Conservation (phyloP, 2,329 filamentous ascomycete species). For the Epichloe brachyelytri region DNA sequence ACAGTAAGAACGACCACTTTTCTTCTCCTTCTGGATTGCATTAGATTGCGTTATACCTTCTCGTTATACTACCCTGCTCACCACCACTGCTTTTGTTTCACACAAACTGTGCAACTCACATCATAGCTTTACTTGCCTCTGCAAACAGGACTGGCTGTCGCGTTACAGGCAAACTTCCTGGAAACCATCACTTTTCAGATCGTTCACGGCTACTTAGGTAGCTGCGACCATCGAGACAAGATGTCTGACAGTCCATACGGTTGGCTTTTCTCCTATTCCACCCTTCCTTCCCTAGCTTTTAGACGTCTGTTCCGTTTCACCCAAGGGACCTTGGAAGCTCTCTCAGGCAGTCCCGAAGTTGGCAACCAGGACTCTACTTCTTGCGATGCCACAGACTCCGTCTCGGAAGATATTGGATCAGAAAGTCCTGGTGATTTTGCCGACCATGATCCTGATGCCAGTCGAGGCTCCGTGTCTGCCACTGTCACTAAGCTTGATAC, state of each 20-base stretch:
- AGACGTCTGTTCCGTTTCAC: neutral
- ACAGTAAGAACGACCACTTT: slow-evolving; percentile 1
- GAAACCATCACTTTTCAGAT: neutral
- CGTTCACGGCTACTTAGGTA: neutral
- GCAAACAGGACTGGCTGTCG: neutral
- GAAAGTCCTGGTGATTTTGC: neutral
- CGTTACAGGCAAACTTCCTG: neutral
- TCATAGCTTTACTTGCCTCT: neutral
- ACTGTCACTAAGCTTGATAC: neutral
- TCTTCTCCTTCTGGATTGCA: neutral
- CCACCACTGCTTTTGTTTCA: neutral
- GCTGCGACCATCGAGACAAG: neutral
- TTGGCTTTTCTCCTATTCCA: neutral
- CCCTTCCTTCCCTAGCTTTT: slow-evolving; percentile 1
- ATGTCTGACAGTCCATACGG: neutral
- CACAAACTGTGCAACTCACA: neutral
- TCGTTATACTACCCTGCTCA: neutral
- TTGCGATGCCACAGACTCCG: neutral
- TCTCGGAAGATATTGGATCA: neutral
- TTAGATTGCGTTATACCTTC: neutral
- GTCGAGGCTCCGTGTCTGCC: neutral
- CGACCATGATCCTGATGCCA: neutral
- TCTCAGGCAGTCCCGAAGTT: neutral
- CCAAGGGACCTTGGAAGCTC: neutral
- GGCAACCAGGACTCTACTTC: neutral